Percentiles rank a stretch among this genome's conserved stretches.
Conservation (phyloP, 1,139 yeast genomes). For the Geotrichum citri-aurantii region DNA sequence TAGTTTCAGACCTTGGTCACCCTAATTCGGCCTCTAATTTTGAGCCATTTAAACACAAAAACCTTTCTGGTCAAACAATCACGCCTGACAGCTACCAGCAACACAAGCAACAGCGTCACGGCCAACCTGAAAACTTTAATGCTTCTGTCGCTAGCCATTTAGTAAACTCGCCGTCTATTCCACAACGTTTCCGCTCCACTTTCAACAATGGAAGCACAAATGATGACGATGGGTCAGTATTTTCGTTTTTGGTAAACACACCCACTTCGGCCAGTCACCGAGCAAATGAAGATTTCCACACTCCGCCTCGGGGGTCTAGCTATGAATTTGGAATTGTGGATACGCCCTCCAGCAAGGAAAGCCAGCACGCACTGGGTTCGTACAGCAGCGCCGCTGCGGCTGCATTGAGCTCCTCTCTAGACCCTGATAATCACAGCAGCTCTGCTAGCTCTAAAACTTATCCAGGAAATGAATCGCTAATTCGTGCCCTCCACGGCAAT, state of each 20-base stretch:
- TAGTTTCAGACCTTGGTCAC: neutral
- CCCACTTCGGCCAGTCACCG: constrained; percentile 4
- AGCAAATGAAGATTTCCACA: neutral
- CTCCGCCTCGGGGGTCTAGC: neutral
- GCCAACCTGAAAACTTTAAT: neutral
- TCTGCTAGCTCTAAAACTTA: neutral
- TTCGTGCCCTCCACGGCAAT: neutral
- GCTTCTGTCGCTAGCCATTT: neutral
- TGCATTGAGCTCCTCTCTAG: neutral
- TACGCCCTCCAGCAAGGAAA: neutral
- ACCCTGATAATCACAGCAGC: neutral
- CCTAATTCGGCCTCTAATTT: neutral
- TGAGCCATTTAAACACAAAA: constrained; percentile 3
- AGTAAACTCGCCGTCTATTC: neutral
- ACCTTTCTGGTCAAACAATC: constrained; percentile 12
- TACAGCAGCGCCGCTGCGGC: constrained; percentile 8
- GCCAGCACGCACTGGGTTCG: constrained; percentile 1
- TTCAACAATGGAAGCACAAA: neutral
- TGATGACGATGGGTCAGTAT: constrained; percentile 16
- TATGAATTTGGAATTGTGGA: neutral
- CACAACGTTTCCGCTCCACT: neutral
- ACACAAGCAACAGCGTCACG: neutral
- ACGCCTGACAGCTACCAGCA: neutral
- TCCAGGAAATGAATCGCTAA: neutral
- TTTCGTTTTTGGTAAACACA: constrained; percentile 10